Evolutionary conservation across 2,329 filamentous ascomycete species (phyloP).

Genomic region (Paecilomyces sp.): DNA sequence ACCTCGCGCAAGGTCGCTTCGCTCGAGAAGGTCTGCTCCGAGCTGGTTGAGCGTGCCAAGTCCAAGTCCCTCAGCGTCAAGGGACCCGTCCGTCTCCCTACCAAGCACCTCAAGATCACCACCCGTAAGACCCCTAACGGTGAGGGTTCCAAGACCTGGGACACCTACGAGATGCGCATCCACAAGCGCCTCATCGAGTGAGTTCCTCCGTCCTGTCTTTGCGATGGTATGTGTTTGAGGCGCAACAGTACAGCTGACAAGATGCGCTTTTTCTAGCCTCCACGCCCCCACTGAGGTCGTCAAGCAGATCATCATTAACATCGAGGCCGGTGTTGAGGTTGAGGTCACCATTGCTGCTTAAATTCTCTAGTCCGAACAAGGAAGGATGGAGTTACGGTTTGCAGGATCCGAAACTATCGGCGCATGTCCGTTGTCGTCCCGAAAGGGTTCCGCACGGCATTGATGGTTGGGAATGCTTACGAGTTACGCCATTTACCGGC

Average conservation of each 20-base stretch:
- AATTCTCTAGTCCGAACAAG: not conserved
- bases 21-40: slow-evolving; percentile 96
- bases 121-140: slow-evolving; percentile 99
- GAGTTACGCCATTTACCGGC: not conserved
- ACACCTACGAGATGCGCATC: slow-evolving; percentile 97
- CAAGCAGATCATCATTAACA: slow-evolving; percentile 49
- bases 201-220: slow-evolving; percentile 27
- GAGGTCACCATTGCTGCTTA: slow-evolving; percentile 4
- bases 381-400: not conserved
- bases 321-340: slow-evolving; percentile 4
- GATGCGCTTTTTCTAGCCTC: slow-evolving; percentile 46
- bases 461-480: not conserved
- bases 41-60: slow-evolving; percentile 98
- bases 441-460: not conserved
- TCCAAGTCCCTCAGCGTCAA: slow-evolving; percentile 98
- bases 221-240: not conserved
- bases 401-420: not conserved
- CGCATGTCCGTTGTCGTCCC: not conserved
- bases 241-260: slow-evolving; percentile 7
- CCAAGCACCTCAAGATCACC: slow-evolving; percentile 93
- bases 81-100: slow-evolving; percentile 94
- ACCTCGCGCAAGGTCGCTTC: slow-evolving; percentile 89
- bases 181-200: slow-evolving; percentile 97
- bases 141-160: slow-evolving; percentile 99
- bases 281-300: slow-evolving; percentile 86